A percentile compares a stretch with the other conserved stretches of the same genome.
phyloP scores from a whole-genome alignment of 495 filamentous ascomycete species.

The Hypoxylon fuscum region DNA sequence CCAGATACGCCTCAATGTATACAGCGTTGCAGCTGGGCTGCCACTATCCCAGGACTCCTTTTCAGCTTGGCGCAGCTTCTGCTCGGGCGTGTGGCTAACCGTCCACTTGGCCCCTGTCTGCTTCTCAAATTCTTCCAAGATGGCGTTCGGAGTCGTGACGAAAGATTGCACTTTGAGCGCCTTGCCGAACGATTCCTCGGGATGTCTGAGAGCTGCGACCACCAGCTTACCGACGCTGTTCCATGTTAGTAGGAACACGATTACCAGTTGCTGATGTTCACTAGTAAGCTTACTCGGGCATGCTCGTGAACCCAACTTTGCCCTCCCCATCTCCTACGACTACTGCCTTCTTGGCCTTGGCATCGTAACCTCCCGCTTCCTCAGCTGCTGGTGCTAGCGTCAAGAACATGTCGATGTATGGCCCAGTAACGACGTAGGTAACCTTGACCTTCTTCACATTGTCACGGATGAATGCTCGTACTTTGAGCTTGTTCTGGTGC shows the following conservation, averaged over 20 bases:
- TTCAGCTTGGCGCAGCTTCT: constrained; percentile 62
- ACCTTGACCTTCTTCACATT: constrained; percentile 63
- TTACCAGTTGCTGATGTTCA: not conserved
- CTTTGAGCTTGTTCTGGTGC: constrained; percentile 74
- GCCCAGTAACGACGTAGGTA: constrained; percentile 75
- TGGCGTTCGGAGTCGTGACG: constrained; percentile 67
- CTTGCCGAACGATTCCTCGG: constrained; percentile 60
- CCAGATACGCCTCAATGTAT: constrained; percentile 74
- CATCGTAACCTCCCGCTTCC: constrained; percentile 63
- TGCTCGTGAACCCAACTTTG: constrained; percentile 69
- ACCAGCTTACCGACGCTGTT: constrained; percentile 72
- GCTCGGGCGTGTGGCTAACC: constrained; percentile 62
- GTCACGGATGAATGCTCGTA: constrained; percentile 65
- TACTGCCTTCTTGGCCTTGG: constrained; percentile 63
- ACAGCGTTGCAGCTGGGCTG: constrained; percentile 60
- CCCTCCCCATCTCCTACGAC: constrained; percentile 65
- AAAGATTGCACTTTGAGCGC: constrained; percentile 76
- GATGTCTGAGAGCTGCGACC: constrained; percentile 64
- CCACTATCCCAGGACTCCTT: constrained; percentile 62
- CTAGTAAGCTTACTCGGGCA: constrained; percentile 66
- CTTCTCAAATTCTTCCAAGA: constrained; percentile 71
- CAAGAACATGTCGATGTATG: constrained; percentile 74
- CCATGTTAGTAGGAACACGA: constrained; percentile 9
- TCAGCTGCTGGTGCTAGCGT: constrained; percentile 45
- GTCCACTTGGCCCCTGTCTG: constrained; percentile 67